A percentile compares a stretch with the other conserved stretches of the same genome.
These are phyloP conservation scores for Penicillium sp. DNA, from an alignment of 2,329 filamentous ascomycete species.

Conservation along the genomic window DNA sequence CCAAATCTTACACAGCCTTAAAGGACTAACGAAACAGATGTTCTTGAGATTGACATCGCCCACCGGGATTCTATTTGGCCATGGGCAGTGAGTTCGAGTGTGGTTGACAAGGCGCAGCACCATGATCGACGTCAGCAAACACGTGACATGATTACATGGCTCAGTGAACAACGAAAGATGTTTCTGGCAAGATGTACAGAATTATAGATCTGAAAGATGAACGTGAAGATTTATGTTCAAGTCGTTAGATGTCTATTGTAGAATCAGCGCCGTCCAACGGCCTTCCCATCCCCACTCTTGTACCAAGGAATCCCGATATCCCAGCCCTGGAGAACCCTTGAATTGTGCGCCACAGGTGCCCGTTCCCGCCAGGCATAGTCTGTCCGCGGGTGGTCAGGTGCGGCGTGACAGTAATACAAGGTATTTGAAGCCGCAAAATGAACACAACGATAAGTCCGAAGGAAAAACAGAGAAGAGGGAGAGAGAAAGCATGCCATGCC, in stretches of 20 bases:
- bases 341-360: conserved; percentile 11
- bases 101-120: background rate
- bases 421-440: conserved; percentile 5
- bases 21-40: too few relatives aligned
- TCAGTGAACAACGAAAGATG: too few relatives aligned
- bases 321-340: conserved; percentile 2
- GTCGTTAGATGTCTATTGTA: conserved; percentile 21
- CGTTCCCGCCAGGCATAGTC: conserved; percentile 19
- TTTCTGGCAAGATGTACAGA: too few relatives aligned
- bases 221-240: conserved; percentile 12
- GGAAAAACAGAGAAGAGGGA: conserved; percentile 15
- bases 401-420: conserved; percentile 15
- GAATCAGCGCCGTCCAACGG: conserved; percentile 8
- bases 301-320: conserved; percentile 18
- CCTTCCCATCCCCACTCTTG: conserved; percentile 12
- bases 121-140: conserved; percentile 4
- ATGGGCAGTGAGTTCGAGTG: too few relatives aligned
- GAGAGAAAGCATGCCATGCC: conserved; percentile 9
- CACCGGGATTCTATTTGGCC: too few relatives aligned
- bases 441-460: conserved; percentile 6
- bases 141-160: conserved; percentile 1
- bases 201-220: too few relatives aligned
- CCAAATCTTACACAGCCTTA: background rate
- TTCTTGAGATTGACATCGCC: background rate
- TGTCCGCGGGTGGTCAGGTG: conserved; percentile 7